These are phyloP conservation scores for Eutypa lata DNA, from an alignment of 2,329 filamentous ascomycete genomes.

Conservation along the genomic window DNA sequence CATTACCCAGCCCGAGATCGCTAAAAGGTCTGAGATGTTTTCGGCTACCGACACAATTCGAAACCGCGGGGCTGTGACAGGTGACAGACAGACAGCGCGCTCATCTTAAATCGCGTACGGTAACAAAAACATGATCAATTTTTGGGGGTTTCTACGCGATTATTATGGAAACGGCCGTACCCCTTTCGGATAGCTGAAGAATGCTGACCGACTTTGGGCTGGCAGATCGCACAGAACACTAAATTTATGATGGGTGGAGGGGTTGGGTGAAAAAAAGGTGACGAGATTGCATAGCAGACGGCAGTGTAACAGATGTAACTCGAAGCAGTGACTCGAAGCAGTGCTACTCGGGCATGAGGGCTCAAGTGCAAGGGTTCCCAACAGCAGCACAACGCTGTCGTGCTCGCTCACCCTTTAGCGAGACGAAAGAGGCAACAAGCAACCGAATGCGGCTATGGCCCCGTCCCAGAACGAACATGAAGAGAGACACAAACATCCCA, in stretches of 20 bases:
- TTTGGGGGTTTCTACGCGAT: neutral
- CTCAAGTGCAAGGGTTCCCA: neutral
- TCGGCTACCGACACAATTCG: neutral
- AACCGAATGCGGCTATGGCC: slow-evolving; percentile 12
- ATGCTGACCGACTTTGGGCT: neutral
- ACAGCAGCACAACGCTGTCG: slow-evolving; percentile 1
- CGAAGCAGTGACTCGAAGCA: neutral
- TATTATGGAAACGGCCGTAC: neutral
- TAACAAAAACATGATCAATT: neutral
- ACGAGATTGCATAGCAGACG: neutral
- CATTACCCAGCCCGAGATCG: neutral
- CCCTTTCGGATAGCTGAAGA: neutral
- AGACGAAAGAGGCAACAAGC: slow-evolving; percentile 15
- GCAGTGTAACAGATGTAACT: slow-evolving; percentile 1
- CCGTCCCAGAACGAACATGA: slow-evolving; percentile 15
- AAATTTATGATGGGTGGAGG: neutral
- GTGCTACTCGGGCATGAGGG: neutral
- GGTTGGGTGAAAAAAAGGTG: neutral
- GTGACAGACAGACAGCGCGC: neutral
- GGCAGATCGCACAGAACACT: neutral
- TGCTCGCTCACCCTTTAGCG: slow-evolving; percentile 13
- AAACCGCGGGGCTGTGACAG: slow-evolving; percentile 1
- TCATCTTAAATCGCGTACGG: neutral
- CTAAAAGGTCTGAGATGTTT: neutral
- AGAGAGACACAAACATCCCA: slow-evolving; percentile 8